phyloP scores from a whole-genome alignment of 305 asterid species.

The Fraxinus dipetala region DNA sequence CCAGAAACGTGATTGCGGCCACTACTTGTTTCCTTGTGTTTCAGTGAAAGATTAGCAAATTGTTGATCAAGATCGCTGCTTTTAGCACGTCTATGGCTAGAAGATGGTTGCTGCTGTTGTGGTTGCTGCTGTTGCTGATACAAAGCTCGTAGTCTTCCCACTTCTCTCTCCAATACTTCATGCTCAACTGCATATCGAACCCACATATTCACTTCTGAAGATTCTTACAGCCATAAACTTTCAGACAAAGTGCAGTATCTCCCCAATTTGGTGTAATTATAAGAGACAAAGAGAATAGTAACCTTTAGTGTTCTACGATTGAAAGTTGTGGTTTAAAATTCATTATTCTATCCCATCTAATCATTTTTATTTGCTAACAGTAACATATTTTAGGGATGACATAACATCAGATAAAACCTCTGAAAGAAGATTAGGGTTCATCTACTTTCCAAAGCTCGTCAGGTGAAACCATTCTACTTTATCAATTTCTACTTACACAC shows the following conservation, averaged over 20 bases:
- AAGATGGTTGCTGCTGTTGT: constrained; percentile 41
- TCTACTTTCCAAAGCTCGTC: not conserved
- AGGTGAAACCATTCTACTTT: not conserved
- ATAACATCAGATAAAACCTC: not conserved
- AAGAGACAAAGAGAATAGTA: not conserved
- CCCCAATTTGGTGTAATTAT: not conserved
- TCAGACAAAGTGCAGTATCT: not conserved
- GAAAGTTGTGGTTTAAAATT: not conserved
- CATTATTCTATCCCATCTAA: not conserved
- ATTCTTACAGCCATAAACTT: not conserved
- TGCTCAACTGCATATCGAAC: constrained; percentile 59
- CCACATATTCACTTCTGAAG: constrained; percentile 16
- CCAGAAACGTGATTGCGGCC: constrained; percentile 34
- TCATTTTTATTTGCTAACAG: not conserved
- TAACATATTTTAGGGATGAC: not conserved
- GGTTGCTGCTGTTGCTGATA: constrained; percentile 50
- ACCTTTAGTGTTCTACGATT: not conserved
- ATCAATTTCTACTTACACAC: not conserved
- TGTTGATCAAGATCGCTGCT: constrained; percentile 61
- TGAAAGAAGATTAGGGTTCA: not conserved
- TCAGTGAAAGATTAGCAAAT: constrained; percentile 53
- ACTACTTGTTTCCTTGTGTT: constrained; percentile 42
- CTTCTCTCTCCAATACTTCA: constrained; percentile 68
- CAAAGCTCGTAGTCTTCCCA: constrained; percentile 44
- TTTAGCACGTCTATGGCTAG: constrained; percentile 47